Conservation (phyloP, 768 basidiomycete genomes). For the Russula ochroleuca region DNA sequence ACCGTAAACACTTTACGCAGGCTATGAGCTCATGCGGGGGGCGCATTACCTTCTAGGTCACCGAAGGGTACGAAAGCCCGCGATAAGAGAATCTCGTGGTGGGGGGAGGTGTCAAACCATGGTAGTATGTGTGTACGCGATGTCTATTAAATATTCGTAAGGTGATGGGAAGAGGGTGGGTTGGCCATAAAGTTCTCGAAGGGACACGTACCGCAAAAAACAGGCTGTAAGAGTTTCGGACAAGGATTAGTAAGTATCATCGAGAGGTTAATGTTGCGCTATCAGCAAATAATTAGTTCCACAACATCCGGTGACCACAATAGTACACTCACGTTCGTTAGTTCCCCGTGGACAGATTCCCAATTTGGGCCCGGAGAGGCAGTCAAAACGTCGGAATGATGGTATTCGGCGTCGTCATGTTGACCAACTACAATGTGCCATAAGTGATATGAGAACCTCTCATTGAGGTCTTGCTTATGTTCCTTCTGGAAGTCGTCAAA, state of each 20-base stretch:
- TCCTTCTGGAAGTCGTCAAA: neutral
- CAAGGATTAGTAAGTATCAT: neutral
- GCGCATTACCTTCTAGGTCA: neutral
- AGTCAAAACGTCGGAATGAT: too few relatives aligned
- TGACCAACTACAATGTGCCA: neutral
- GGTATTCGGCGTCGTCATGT: too few relatives aligned
- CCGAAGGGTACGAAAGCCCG: neutral
- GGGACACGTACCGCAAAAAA: neutral
- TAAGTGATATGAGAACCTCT: neutral
- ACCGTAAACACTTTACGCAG: neutral
- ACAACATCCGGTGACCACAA: neutral
- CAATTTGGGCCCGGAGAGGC: neutral
- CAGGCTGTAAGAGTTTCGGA: neutral
- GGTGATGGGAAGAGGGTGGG: too few relatives aligned
- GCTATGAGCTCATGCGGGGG: neutral
- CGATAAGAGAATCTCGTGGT: neutral
- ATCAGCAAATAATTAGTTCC: neutral
- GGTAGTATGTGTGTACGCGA: neutral
- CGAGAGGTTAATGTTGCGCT: neutral
- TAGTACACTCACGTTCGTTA: neutral
- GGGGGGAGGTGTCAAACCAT: neutral
- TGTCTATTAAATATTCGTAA: neutral
- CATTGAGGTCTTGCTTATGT: neutral
- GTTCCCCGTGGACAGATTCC: neutral
- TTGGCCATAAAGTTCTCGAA: neutral